Base-by-base conservation (phyloP, 139 green algal genomes). In the Haematococcus lacustris region DNA sequence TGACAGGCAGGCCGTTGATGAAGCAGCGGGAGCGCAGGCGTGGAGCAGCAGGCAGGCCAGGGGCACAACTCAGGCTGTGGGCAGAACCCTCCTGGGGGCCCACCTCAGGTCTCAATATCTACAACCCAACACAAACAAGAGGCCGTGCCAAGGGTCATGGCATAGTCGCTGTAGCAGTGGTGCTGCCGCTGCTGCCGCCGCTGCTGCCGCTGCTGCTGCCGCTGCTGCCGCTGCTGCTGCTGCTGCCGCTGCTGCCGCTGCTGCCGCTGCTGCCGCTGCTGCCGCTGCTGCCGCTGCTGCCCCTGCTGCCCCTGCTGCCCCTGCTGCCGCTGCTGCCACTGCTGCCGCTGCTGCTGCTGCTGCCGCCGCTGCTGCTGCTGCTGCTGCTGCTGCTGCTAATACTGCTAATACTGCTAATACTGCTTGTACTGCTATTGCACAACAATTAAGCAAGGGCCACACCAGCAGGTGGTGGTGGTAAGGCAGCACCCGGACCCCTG, bases 1-100 rank as follows among this genome's bases (percentile, higher is more conserved):
- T 88, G 39, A 85, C 87, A 1, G 84, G 38, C 21, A 35, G 70
- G 13, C 88, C 88, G 66, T 97, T 95, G 21, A 98, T 70, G 40
- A 78, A 89, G 43, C 67, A 59, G 40, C 39, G 73, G 23, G 26
- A 37, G 38, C 51, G 65, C 0, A 41, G 41, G 41, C 3, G 61
- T n/a, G 53, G 6, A 3, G 53, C n/a, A n/a, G n/a, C n/a, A n/a
- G n/a, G n/a, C n/a, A n/a, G n/a, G n/a, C n/a, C n/a, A n/a, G n/a
- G n/a, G n/a, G n/a, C n/a, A n/a, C n/a, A n/a, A n/a, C n/a, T n/a
- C n/a, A n/a, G n/a, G n/a, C n/a, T n/a, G 53, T 3, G 17, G 32
- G 9, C 9, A 37, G 53, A 25, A 7, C 17, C 4, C 4, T n/a
- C 7, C 53, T 37, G 53, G 53, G 26, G 53, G 32, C 3, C 26